Conservation (phyloP, 768 basidiomycete species). For the Cyclocybe cylindracea region DNA sequence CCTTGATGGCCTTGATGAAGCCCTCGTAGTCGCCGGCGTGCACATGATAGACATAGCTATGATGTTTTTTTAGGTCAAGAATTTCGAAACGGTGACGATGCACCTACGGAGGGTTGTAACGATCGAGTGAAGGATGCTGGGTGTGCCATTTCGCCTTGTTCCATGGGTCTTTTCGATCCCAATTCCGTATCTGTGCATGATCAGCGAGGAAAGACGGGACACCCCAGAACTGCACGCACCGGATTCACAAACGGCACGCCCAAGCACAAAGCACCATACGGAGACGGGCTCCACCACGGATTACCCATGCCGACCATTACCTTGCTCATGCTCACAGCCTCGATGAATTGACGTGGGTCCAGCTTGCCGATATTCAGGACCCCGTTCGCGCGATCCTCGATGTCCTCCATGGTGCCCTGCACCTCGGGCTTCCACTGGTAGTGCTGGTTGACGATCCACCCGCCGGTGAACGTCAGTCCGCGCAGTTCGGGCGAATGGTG, state of each 20-base stretch:
- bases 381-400: conserved; percentile 20
- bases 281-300: conserved; percentile 28
- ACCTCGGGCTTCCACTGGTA: conserved; percentile 22
- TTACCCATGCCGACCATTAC: conserved; percentile 29
- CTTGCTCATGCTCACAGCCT: conserved; percentile 24
- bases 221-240: conserved; percentile 6
- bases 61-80: neutral
- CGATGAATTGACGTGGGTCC: conserved; percentile 15
- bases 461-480: conserved; percentile 23
- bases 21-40: conserved; percentile 25
- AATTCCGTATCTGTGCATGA: conserved; percentile 20
- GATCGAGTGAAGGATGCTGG: conserved; percentile 29
- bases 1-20: conserved; percentile 26
- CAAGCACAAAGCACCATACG: conserved; percentile 34
- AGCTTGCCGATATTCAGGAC: conserved; percentile 21
- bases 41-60: conserved; percentile 33
- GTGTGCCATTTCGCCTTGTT: conserved; percentile 27
- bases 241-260: conserved; percentile 40
- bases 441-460: conserved; percentile 20
- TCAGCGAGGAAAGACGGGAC: neutral
- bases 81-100: neutral
- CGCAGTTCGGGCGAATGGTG: conserved; percentile 8
- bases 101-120: conserved; percentile 28
- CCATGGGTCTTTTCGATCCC: conserved; percentile 25
- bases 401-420: conserved; percentile 21